Evolutionary conservation across 306 rosid species (phyloP).

Genomic region (Medicago ruthenica): DNA sequence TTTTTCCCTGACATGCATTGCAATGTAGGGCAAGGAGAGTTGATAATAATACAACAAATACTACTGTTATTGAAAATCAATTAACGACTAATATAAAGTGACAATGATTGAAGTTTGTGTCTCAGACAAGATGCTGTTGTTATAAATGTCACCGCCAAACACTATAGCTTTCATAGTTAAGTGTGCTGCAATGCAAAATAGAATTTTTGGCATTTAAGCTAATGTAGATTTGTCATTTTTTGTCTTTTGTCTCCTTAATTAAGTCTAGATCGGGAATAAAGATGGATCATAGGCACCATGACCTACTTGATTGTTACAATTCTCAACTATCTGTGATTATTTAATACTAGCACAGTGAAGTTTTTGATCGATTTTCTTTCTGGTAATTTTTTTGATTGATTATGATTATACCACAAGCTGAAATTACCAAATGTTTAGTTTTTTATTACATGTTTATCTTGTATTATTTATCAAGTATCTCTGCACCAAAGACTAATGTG

Average conservation of each 20-base stretch:
- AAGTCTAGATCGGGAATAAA: conserved; percentile 5
- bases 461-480: too few relatives aligned
- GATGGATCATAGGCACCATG: not conserved
- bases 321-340: not conserved
- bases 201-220: conserved; percentile 34
- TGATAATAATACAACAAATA: conserved; percentile 4
- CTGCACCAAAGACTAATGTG: too few relatives aligned
- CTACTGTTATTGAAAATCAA: conserved; percentile 11
- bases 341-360: conserved; percentile 14
- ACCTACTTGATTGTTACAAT: not conserved
- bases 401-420: not conserved
- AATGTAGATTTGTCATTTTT: conserved; percentile 21
- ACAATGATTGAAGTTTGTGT: conserved; percentile 44
- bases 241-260: conserved; percentile 13
- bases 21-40: not conserved
- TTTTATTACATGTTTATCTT: too few relatives aligned
- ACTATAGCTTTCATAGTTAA: not conserved
- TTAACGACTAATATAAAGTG: conserved; percentile 28
- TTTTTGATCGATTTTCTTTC: not conserved
- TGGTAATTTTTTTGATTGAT: not conserved
- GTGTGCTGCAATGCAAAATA: conserved; percentile 16
- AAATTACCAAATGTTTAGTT: too few relatives aligned
- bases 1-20: conserved; percentile 39
- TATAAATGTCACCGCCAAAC: conserved; percentile 43
- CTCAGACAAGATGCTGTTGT: conserved; percentile 42